phyloP scores from a whole-genome alignment of 2,329 filamentous ascomycete species.

The Calycina marina region DNA sequence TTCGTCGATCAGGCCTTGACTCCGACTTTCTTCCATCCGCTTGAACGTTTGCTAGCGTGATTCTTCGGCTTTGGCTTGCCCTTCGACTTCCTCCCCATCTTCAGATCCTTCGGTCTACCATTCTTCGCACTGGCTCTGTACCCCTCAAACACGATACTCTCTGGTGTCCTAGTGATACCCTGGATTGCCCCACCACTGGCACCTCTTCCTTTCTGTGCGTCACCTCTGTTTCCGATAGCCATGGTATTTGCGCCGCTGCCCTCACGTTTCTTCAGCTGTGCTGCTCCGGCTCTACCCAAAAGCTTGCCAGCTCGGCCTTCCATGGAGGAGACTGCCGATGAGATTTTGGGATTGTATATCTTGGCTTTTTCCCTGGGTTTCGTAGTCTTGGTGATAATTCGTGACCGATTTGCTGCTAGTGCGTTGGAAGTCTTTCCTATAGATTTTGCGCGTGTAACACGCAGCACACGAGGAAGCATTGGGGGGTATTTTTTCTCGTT shows the following conservation, averaged over 20 bases:
- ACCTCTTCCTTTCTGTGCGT: slow-evolving; percentile 3
- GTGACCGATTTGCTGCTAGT: slow-evolving; percentile 5
- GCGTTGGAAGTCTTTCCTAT: slow-evolving; percentile 25
- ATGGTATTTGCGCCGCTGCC: slow-evolving; percentile 18
- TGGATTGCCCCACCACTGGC: slow-evolving; percentile 9
- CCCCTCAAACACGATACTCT: slow-evolving; percentile 69
- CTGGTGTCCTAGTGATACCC: slow-evolving; percentile 38
- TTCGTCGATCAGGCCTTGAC: too few relatives aligned
- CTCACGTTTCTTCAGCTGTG: slow-evolving; percentile 20
- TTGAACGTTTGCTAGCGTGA: slow-evolving; percentile 22
- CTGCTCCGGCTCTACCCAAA: slow-evolving; percentile 54
- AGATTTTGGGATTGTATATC: slow-evolving; percentile 54
- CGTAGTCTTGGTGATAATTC: slow-evolving; percentile 22
- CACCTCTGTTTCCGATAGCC: slow-evolving; percentile 12
- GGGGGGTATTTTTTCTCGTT: slow-evolving; percentile 89
- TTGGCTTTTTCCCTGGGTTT: slow-evolving; percentile 21
- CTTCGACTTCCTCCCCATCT: slow-evolving; percentile 39
- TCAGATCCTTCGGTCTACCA: slow-evolving; percentile 47
- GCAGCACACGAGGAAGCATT: slow-evolving; percentile 76
- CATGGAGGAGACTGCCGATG: slow-evolving; percentile 53
- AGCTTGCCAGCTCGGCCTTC: slow-evolving; percentile 63
- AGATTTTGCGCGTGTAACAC: slow-evolving; percentile 60
- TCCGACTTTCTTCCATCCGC: slow-evolving; percentile 24
- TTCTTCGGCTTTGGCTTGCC: slow-evolving; percentile 30
- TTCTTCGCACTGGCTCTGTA: slow-evolving; percentile 55